A percentile compares a stretch with the other conserved stretches of the same genome.
Evolutionary conservation across 495 filamentous ascomycete species (phyloP).

Genomic region (Cairneyella variabilis): DNA sequence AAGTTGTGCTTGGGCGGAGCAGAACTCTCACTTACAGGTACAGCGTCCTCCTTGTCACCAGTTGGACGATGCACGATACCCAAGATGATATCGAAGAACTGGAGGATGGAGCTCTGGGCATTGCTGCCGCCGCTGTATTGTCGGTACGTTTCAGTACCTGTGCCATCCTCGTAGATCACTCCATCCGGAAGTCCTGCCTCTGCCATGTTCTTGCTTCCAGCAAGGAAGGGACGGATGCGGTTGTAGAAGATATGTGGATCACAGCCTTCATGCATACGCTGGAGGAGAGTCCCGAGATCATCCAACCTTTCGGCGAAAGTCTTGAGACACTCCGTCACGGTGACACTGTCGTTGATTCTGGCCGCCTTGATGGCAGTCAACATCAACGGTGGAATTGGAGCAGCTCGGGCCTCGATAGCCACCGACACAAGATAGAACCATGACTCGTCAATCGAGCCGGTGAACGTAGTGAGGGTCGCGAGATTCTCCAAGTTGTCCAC

Average conservation of each 20-base stretch:
- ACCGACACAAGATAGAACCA: slow-evolving; percentile 98
- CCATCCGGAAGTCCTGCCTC: slow-evolving; percentile 86
- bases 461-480: slow-evolving; percentile 81
- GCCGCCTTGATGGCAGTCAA: slow-evolving; percentile 82
- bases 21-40: slow-evolving; percentile 46
- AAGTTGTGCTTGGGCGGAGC: slow-evolving; percentile 74
- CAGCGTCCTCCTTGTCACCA: slow-evolving; percentile 56
- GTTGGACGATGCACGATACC: slow-evolving; percentile 91
- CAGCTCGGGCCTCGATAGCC: slow-evolving; percentile 91
- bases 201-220: slow-evolving; percentile 94
- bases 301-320: slow-evolving; percentile 83
- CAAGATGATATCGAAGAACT: slow-evolving; percentile 91
- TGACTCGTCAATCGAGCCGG: slow-evolving; percentile 93
- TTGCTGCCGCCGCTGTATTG: slow-evolving; percentile 91
- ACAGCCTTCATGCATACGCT: slow-evolving; percentile 88
- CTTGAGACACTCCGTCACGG: slow-evolving; percentile 71
- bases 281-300: slow-evolving; percentile 68
- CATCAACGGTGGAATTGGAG: slow-evolving; percentile 84
- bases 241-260: slow-evolving; percentile 93
- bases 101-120: slow-evolving; percentile 90
- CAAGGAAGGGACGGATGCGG: slow-evolving; percentile 87
- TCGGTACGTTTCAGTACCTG: slow-evolving; percentile 59
- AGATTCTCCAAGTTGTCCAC: slow-evolving; percentile 83
- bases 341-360: slow-evolving; percentile 58
- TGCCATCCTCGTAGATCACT: slow-evolving; percentile 79